Percentiles rank a stretch among this genome's conserved stretches.
Conservation (phyloP, 768 basidiomycete genomes). For the Tylopilus vinaceipallidus region DNA sequence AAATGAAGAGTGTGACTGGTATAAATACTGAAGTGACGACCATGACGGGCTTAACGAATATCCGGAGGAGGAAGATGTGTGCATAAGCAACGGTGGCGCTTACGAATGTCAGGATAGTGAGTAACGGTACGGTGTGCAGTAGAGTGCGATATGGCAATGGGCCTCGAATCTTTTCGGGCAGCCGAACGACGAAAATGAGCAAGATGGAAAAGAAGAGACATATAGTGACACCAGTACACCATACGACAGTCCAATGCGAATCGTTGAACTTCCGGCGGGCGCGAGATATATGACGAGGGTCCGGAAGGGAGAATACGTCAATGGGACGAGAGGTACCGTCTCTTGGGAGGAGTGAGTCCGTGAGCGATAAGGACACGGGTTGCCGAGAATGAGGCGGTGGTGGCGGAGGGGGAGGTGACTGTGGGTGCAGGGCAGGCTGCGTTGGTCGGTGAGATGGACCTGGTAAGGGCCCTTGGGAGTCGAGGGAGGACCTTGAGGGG, state of each 20-base stretch:
- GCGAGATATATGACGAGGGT: slow-evolving; percentile 65
- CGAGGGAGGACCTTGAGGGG: slow-evolving; percentile 31
- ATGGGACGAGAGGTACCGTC: slow-evolving; percentile 63
- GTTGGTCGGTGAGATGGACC: slow-evolving; percentile 29
- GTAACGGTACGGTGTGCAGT: slow-evolving; percentile 73
- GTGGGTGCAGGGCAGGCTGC: slow-evolving; percentile 34
- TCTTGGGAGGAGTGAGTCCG: slow-evolving; percentile 74
- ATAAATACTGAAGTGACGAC: slow-evolving; percentile 73
- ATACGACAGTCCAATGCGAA: slow-evolving; percentile 65
- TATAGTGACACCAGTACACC: slow-evolving; percentile 55
- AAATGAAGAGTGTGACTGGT: slow-evolving; percentile 70
- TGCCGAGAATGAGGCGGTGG: slow-evolving; percentile 43
- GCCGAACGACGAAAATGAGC: slow-evolving; percentile 56
- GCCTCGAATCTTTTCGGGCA: slow-evolving; percentile 34
- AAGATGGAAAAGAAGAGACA: slow-evolving; percentile 65
- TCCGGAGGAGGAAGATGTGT: slow-evolving; percentile 71
- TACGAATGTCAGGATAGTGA: slow-evolving; percentile 67
- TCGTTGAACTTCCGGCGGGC: slow-evolving; percentile 74
- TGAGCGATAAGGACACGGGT: slow-evolving; percentile 64
- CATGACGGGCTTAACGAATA: slow-evolving; percentile 85
- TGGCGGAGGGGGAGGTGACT: slow-evolving; percentile 37
- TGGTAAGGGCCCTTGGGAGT: slow-evolving; percentile 34
- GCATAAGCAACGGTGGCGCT: slow-evolving; percentile 71
- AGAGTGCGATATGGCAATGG: slow-evolving; percentile 63
- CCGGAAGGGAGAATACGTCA: slow-evolving; percentile 75